Percentiles rank a stretch among this genome's conserved stretches.
phyloP scores from a whole-genome alignment of 306 rosid genomes.

The Begonia masoniana region DNA sequence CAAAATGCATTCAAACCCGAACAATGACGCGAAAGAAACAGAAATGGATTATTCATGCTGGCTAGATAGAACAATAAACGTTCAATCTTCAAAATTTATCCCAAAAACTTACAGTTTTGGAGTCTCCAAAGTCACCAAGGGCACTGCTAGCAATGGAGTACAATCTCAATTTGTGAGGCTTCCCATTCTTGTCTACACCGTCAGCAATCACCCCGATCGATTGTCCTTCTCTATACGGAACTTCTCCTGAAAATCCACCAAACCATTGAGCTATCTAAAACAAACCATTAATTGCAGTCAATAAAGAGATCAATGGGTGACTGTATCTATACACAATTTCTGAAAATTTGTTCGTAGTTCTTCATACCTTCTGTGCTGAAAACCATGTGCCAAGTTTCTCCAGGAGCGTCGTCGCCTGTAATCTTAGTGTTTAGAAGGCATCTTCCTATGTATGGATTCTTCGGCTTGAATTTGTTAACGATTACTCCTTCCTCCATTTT shows the following conservation, averaged over 20 bases:
- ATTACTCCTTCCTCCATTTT: constrained; percentile 81
- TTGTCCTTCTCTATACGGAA: constrained; percentile 97
- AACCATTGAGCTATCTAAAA: background rate
- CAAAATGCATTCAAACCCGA: no score
- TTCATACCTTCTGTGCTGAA: constrained; percentile 81
- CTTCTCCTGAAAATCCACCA: constrained; percentile 46
- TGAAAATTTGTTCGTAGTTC: background rate
- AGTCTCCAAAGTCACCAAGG: constrained; percentile 86
- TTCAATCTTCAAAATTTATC: background rate
- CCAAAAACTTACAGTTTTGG: constrained; percentile 59
- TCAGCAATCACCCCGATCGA: constrained; percentile 83
- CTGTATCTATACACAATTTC: background rate
- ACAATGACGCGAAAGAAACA: no score
- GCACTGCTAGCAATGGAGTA: constrained; percentile 96
- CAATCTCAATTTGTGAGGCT: constrained; percentile 80
- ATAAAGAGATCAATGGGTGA: background rate
- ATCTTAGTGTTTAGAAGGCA: constrained; percentile 90
- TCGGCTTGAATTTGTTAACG: constrained; percentile 77
- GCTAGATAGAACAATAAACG: no score
- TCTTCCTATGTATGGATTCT: constrained; percentile 61
- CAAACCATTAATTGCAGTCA: background rate
- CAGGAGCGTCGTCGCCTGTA: constrained; percentile 98
- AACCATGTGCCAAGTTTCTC: constrained; percentile 99
- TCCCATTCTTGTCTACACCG: constrained; percentile 81
- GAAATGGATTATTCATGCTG: no score